Percentiles rank a stretch among this genome's conserved stretches.
Conservation (phyloP, 306 rosid genomes). For the Quercus variabilis region DNA sequence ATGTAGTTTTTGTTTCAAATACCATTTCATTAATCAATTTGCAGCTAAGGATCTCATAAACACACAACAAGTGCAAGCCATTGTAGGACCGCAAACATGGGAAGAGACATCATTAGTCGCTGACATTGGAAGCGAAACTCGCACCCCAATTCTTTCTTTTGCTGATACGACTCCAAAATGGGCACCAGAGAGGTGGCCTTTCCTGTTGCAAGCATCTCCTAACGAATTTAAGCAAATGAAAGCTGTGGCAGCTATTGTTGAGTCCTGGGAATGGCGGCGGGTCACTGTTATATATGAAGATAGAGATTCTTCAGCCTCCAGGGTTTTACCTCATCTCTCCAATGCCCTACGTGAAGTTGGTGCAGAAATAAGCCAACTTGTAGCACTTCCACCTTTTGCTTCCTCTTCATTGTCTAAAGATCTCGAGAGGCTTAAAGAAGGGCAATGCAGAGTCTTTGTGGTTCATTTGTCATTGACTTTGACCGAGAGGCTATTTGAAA, state of each 20-base stretch:
- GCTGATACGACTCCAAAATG: constrained; percentile 43
- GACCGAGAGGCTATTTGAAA: constrained; percentile 32
- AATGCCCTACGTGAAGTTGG: constrained; percentile 23
- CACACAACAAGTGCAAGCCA: constrained; percentile 25
- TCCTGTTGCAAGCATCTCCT: constrained; percentile 34
- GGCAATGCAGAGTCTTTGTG: constrained; percentile 35
- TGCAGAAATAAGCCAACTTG: constrained; percentile 16
- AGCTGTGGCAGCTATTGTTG: constrained; percentile 40
- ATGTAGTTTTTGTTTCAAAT: too few relatives aligned
- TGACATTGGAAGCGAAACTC: constrained; percentile 24
- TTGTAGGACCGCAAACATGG: constrained; percentile 50
- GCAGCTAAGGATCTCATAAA: constrained; percentile 45
- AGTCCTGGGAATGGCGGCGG: constrained; percentile 34
- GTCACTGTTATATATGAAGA: constrained; percentile 45
- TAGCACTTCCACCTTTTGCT: constrained; percentile 31
- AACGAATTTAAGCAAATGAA: constrained; percentile 31
- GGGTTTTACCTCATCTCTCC: constrained; percentile 27
- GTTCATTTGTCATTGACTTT: constrained; percentile 33
- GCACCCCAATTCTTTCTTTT: constrained; percentile 33
- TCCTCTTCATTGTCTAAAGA: constrained; percentile 29
- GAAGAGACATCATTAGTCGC: constrained; percentile 41
- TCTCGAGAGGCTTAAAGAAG: constrained; percentile 33
- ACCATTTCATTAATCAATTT: neutral
- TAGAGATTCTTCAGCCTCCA: constrained; percentile 21
- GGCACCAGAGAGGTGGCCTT: constrained; percentile 42